Evolutionary conservation across 163 green algal species (phyloP).

Genomic region (Scenedesmus sp.): DNA sequence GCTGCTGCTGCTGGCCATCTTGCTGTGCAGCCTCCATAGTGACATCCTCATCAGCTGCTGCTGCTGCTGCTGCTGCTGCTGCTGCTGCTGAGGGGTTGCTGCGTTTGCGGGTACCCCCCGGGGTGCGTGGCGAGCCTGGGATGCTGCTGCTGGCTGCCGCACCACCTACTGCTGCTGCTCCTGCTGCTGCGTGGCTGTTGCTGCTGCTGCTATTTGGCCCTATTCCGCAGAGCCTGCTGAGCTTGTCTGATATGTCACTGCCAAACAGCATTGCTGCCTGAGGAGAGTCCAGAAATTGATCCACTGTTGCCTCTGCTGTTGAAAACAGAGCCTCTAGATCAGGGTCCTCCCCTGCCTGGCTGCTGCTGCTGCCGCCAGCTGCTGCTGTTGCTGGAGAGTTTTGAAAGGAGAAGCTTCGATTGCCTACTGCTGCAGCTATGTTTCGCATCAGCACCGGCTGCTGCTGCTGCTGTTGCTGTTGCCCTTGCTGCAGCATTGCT

Average conservation of each 20-base stretch:
- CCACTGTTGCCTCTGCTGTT: conserved; percentile 23
- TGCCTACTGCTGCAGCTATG: background rate
- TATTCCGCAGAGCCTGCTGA: conserved; percentile 12
- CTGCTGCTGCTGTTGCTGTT: background rate
- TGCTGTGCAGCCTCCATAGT: background rate
- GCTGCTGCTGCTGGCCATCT: background rate
- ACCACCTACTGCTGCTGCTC: background rate
- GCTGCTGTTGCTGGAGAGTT: conserved; percentile 3
- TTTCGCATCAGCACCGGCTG: background rate
- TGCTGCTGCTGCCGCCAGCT: background rate
- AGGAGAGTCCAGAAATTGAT: conserved; percentile 25
- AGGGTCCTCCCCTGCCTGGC: background rate
- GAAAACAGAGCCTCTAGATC: conserved; percentile 24
- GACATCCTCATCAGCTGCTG: background rate
- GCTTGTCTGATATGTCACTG: background rate
- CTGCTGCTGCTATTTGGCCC: background rate
- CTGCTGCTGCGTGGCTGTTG: background rate
- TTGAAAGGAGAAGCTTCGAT: conserved; percentile 23
- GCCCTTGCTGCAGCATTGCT: conserved; percentile 11
- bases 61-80: background rate
- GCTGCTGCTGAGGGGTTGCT: background rate
- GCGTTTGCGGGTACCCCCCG: background rate
- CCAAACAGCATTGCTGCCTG: conserved; percentile 41
- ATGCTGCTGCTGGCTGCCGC: background rate
- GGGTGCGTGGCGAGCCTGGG: background rate